Evolutionary conservation across 768 basidiomycete species (phyloP).

Genomic region (Amanita inopinata): DNA sequence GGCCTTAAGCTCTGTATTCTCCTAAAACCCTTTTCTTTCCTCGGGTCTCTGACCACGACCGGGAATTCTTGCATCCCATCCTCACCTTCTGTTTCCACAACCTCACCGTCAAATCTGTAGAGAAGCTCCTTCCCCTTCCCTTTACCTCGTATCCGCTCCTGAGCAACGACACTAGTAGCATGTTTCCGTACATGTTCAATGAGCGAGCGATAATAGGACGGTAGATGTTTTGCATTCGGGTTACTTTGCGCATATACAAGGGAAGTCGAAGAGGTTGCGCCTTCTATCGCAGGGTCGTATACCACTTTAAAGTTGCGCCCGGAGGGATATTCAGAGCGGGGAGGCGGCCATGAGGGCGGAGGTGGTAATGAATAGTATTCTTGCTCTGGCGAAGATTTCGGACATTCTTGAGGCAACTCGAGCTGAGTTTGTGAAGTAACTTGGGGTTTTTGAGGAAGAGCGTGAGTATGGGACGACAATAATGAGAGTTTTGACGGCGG

Average conservation of each 20-base stretch:
- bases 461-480: no score
- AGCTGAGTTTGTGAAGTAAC: conserved; percentile 8
- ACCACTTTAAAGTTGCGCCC: conserved; percentile 47
- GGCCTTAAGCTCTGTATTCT: conserved; percentile 16
- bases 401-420: conserved; percentile 10
- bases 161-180: conserved; percentile 17
- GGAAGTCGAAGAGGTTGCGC: conserved; percentile 18
- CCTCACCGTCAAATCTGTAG: conserved; percentile 45
- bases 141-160: conserved; percentile 49
- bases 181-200: conserved; percentile 31
- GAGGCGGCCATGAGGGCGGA: conserved; percentile 51
- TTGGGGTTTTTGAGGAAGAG: conserved; percentile 11
- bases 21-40: conserved; percentile 30
- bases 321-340: conserved; percentile 36
- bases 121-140: conserved; percentile 54
- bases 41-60: conserved; percentile 41
- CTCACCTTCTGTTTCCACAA: conserved; percentile 28
- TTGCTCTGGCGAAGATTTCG: conserved; percentile 12
- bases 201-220: conserved; percentile 25
- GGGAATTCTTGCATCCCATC: conserved; percentile 24
- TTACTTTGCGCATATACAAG: conserved; percentile 13
- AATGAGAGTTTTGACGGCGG: no score
- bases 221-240: conserved; percentile 8
- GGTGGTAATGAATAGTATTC: conserved; percentile 21
- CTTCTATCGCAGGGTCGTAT: conserved; percentile 50